Conservation (phyloP, 164 flowering plant genomes). For the Akebia trifoliata region DNA sequence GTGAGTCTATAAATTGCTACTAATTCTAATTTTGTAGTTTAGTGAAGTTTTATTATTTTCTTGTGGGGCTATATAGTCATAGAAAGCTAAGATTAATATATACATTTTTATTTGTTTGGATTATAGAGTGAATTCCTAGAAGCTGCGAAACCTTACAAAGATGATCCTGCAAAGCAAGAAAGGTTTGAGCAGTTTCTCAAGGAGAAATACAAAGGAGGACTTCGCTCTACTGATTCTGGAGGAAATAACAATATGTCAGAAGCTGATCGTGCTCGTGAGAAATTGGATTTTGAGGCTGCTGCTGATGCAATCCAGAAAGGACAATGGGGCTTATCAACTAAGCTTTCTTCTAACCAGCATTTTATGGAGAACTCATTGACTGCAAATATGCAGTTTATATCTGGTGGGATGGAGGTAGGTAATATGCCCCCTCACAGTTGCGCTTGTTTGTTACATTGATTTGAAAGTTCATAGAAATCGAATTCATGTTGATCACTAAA, state of each 20-base stretch:
- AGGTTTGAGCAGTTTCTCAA: slow-evolving; percentile 87
- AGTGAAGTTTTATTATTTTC: too few relatives aligned
- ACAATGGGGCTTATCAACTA: slow-evolving; percentile 27
- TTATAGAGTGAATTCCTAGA: slow-evolving; percentile 37
- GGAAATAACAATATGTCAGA: slow-evolving; percentile 76
- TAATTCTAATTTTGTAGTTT: too few relatives aligned
- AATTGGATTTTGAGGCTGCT: slow-evolving; percentile 94
- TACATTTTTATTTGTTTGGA: too few relatives aligned
- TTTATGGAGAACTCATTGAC: slow-evolving; percentile 32
- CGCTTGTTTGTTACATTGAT: not conserved
- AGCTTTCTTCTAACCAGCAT: slow-evolving; percentile 25
- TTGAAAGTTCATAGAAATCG: not conserved
- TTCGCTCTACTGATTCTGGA: slow-evolving; percentile 56
- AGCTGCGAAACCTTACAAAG: slow-evolving; percentile 64
- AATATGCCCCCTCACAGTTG: not conserved
- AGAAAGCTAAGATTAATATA: too few relatives aligned
- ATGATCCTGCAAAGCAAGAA: slow-evolving; percentile 84
- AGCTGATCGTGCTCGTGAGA: slow-evolving; percentile 88
- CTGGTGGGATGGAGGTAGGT: slow-evolving; percentile 67
- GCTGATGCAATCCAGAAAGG: slow-evolving; percentile 75
- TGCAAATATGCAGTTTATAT: slow-evolving; percentile 57
- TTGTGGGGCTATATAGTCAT: too few relatives aligned
- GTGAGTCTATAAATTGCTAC: too few relatives aligned
- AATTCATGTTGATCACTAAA: slow-evolving; percentile 5
- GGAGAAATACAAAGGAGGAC: slow-evolving; percentile 89